A percentile compares a stretch with the other conserved stretches of the same genome.
Evolutionary conservation across 306 rosid species (phyloP).

Genomic region (Prunus dulcis): DNA sequence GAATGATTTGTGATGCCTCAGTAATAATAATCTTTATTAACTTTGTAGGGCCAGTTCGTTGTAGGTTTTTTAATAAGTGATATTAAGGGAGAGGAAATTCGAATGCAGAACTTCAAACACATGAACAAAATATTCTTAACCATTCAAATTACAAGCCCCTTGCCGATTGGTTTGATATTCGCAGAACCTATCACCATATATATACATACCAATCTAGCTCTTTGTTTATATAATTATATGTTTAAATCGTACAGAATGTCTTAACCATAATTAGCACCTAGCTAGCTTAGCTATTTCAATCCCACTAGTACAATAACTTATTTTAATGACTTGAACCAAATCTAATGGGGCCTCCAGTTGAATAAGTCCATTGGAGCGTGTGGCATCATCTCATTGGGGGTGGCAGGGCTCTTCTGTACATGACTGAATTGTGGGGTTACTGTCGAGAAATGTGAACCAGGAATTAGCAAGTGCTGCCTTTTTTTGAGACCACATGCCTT

Average conservation of each 20-base stretch:
- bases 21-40: not conserved
- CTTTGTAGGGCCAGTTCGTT: not conserved
- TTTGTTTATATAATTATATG: too few species aligned
- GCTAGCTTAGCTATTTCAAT: not conserved
- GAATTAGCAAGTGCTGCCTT: constrained; percentile 48
- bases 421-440: constrained; percentile 45
- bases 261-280: too few species aligned
- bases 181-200: too few species aligned
- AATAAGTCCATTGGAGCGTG: not conserved
- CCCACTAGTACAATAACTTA: not conserved
- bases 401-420: constrained; percentile 24
- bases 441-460: constrained; percentile 45
- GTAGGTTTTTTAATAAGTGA: not conserved
- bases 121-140: too few species aligned
- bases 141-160: too few species aligned
- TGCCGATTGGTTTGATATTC: too few species aligned
- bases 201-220: too few species aligned
- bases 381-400: not conserved
- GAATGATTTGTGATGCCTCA: not conserved
- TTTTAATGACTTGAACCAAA: not conserved
- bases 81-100: not conserved
- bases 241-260: too few species aligned
- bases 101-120: too few species aligned
- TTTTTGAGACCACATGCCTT: constrained; percentile 59
- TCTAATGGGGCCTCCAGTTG: constrained; percentile 4